Evolutionary conservation across 1,284 basidiomycete species (phyloP), one percentile per base, ranked within the genome.

Genomic region (Ganoderma lucidum): DNA sequence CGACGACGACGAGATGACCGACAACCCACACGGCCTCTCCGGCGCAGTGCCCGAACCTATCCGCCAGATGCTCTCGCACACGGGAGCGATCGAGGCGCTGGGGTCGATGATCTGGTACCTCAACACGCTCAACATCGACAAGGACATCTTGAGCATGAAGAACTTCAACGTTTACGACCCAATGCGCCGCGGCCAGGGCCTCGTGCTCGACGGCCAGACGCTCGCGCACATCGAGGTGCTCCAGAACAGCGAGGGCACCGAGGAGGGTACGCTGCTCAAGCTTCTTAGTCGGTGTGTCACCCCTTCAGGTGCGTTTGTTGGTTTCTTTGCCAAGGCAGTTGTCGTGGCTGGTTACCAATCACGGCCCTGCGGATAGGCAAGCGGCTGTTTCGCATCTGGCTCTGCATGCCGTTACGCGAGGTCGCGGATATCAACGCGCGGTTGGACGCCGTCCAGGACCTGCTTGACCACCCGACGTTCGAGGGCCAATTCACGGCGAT

Each of bases 121-220:
- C 19, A 90, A 93, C 58, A 93, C 95, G 68, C 87, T 98, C 60
- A 98, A 98, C 77, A 95, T 98, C 71, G 96, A 96, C 82, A 94
- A 95, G 78, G 95, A 98, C 75, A 90, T 98, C 66, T 80, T 98
- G 73, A 94, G 90, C 68, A 96, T 97, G 90, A 93, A 90, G 81
- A 98, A 98, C 79, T 98, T 98, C 86, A 97, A 98, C 77, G 86
- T 98, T 56, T 98, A 98, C 78, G 96, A 98, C 80, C 96, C 97
- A 0, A 95, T 98, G 88, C 92, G 92, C 77, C 87, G 88, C 71
- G 96, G 95, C 28, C 87, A 92, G 77, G 94, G 92, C 30, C 82
- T 99, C 59, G 87, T 94, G 0, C 85, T 99, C 37, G 96, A 99
- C 79, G 97, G 97, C 2, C 96, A 98, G 78, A 97, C 96, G 0